These are phyloP conservation scores for Pichia paraexigua DNA, from an alignment of 805 yeast genomes.

Conservation along the genomic window DNA sequence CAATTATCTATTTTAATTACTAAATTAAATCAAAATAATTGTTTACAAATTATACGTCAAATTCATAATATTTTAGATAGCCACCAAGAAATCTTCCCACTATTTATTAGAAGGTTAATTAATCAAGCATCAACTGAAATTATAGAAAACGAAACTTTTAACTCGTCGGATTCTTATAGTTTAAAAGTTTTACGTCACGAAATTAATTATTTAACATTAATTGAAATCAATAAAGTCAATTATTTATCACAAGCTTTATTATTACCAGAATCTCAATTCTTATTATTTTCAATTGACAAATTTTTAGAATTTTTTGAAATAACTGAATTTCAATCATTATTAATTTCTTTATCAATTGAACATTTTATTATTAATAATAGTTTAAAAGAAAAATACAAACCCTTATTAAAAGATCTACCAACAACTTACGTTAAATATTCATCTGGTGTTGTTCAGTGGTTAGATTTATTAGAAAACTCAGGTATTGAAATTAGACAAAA, in stretches of 20 bases:
- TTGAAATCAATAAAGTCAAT: slow-evolving; percentile 13
- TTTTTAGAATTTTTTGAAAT: slow-evolving; percentile 24
- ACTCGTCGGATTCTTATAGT: slow-evolving; percentile 14
- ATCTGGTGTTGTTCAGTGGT: slow-evolving; percentile 24
- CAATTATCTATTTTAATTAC: slow-evolving; percentile 48
- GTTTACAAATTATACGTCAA: slow-evolving; percentile 33
- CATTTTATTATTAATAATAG: slow-evolving; percentile 8
- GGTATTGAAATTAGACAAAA: slow-evolving; percentile 8
- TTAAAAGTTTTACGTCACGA: slow-evolving; percentile 19
- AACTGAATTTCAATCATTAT: slow-evolving; percentile 19
- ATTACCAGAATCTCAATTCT: slow-evolving; percentile 22
- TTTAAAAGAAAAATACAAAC: slow-evolving; percentile 6
- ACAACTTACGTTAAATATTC: slow-evolving; percentile 19
- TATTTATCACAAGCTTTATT: slow-evolving; percentile 11
- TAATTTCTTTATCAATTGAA: slow-evolving; percentile 24
- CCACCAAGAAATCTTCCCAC: slow-evolving; percentile 28
- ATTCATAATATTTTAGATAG: slow-evolving; percentile 39
- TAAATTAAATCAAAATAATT: slow-evolving; percentile 34
- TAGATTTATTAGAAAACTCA: slow-evolving; percentile 16
- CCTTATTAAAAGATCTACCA: slow-evolving; percentile 18
- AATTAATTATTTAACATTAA: slow-evolving; percentile 18
- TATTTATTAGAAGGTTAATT: slow-evolving; percentile 27
- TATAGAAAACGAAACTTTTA: slow-evolving; percentile 13
- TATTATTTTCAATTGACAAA: slow-evolving; percentile 23
- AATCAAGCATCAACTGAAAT: slow-evolving; percentile 24